A percentile compares a stretch with the other conserved stretches of the same genome.
phyloP scores from a whole-genome alignment of 331 rosid species.

The Rhamnella rubrinervis region DNA sequence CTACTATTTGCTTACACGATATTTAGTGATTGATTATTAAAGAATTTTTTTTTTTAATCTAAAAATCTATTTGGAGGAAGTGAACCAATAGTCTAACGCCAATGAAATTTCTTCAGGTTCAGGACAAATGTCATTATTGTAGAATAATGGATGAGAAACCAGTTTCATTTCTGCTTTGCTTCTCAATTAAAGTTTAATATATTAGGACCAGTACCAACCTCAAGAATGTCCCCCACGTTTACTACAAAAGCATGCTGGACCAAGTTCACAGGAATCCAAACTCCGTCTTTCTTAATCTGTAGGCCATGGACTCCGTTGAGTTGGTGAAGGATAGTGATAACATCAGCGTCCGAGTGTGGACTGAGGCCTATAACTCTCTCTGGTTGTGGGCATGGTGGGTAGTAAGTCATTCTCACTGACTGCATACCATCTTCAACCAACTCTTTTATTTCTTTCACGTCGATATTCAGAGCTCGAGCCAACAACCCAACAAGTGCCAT shows the following conservation, averaged over 20 bases:
- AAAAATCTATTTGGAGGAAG: too few relatives aligned
- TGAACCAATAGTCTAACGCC: too few relatives aligned
- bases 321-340: constrained; percentile 65
- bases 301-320: constrained; percentile 67
- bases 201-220: constrained; percentile 35
- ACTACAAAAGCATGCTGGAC: constrained; percentile 51
- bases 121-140: too few relatives aligned
- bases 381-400: constrained; percentile 75
- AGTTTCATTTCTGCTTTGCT: too few relatives aligned
- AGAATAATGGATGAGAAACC: too few relatives aligned
- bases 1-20: too few relatives aligned
- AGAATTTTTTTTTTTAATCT: too few relatives aligned
- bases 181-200: too few relatives aligned
- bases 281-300: constrained; percentile 62
- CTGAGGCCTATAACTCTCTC: constrained; percentile 55
- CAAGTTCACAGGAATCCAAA: constrained; percentile 59
- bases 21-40: too few relatives aligned
- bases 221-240: constrained; percentile 66
- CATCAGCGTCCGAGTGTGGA: constrained; percentile 64
- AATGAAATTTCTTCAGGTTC: too few relatives aligned
- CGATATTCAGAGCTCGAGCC: constrained; percentile 50
- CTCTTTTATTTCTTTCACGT: constrained; percentile 37
- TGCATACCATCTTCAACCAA: constrained; percentile 62
- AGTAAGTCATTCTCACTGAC: constrained; percentile 54
- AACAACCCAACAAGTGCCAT: constrained; percentile 42